Percentiles rank a stretch among this genome's conserved stretches.
Evolutionary conservation across 2,329 filamentous ascomycete species (phyloP).

Genomic region (Ophiognomonia clavigignenti-juglandacearum): DNA sequence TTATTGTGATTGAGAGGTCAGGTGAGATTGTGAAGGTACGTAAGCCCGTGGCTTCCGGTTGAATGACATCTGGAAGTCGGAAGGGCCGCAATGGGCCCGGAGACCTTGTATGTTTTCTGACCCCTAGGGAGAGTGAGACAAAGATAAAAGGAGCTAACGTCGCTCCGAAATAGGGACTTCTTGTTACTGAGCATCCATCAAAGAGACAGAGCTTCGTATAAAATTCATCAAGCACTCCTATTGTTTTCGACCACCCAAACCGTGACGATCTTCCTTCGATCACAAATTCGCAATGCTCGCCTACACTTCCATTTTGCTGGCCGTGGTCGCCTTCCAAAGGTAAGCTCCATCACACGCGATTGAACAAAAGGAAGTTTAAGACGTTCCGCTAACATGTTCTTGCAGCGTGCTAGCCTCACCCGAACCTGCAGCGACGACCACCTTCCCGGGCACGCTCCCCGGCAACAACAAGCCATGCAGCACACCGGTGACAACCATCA

Average conservation of each 20-base stretch:
- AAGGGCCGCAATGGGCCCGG: background rate
- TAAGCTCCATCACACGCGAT: background rate
- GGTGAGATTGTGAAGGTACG: too few relatives aligned
- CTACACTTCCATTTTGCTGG: background rate
- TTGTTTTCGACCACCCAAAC: too few relatives aligned
- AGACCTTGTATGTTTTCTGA: too few relatives aligned
- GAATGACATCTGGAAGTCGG: background rate
- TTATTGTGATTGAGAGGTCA: too few relatives aligned
- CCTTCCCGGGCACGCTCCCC: background rate
- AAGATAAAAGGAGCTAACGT: background rate
- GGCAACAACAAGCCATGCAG: slow-evolving; percentile 1
- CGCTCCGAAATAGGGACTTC: background rate
- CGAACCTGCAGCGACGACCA: background rate
- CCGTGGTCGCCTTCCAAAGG: background rate
- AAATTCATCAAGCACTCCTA: too few relatives aligned
- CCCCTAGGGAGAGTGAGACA: background rate
- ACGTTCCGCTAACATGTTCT: background rate
- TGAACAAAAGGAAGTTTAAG: background rate
- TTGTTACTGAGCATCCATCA: background rate
- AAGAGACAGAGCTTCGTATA: background rate
- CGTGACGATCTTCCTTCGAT: too few relatives aligned
- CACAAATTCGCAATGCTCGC: background rate
- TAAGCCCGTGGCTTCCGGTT: too few relatives aligned
- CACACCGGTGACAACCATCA: slow-evolving; percentile 1
- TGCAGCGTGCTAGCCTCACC: background rate